These are phyloP conservation scores for Ogataea neopini DNA, from an alignment of 805 yeast species.

Conservation along the genomic window DNA sequence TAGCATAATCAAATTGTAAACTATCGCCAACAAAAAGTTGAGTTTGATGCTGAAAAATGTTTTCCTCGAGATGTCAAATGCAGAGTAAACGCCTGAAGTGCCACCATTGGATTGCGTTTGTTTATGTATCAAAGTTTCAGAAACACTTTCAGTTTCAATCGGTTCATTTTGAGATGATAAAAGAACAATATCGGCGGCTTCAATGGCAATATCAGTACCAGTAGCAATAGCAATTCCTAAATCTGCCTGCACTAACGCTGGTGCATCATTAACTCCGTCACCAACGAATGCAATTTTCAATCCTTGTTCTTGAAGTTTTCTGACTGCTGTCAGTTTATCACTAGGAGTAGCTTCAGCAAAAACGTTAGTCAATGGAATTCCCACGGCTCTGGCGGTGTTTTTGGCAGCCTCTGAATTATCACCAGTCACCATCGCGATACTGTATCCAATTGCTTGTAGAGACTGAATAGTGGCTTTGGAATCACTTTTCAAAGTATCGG, in stretches of 20 bases:
- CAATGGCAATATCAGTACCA: constrained; percentile 95
- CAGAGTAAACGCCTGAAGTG: constrained; percentile 54
- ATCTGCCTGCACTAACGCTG: constrained; percentile 87
- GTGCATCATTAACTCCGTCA: constrained; percentile 97
- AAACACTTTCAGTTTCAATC: constrained; percentile 16
- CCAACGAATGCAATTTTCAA: constrained; percentile 83
- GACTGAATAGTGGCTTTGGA: constrained; percentile 60
- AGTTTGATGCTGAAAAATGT: constrained; percentile 75
- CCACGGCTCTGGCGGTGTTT: constrained; percentile 64
- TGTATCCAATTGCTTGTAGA: constrained; percentile 51
- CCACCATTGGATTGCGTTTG: constrained; percentile 24
- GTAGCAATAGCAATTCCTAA: constrained; percentile 89
- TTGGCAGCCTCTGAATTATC: constrained; percentile 67
- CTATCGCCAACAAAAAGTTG: constrained; percentile 84
- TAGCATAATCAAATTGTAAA: constrained; percentile 81
- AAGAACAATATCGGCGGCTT: constrained; percentile 91
- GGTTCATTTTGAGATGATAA: constrained; percentile 41
- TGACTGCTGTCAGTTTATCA: constrained; percentile 70
- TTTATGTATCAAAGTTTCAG: constrained; percentile 19
- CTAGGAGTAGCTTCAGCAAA: constrained; percentile 77
- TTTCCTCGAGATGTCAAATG: constrained; percentile 64
- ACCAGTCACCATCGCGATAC: constrained; percentile 88
- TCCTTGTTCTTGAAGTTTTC: constrained; percentile 48
- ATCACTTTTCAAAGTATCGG: constrained; percentile 68
- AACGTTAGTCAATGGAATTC: constrained; percentile 62